Evolutionary conservation across 1,284 basidiomycete genomes (phyloP).

Genomic region (Cryptococcus wingfieldii): DNA sequence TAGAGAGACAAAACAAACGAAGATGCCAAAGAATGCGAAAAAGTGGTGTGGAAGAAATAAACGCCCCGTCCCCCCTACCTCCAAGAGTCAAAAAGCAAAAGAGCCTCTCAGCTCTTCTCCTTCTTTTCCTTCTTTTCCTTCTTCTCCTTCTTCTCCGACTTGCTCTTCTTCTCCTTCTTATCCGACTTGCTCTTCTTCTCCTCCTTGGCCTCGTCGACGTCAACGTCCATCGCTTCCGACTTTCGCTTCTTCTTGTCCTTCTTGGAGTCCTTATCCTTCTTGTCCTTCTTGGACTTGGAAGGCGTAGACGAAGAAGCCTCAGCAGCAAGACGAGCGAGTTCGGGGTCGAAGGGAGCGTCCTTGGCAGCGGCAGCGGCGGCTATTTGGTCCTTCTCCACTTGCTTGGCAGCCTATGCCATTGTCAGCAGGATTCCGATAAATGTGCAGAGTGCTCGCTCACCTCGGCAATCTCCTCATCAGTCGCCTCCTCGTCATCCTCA

Average conservation of each 20-base stretch:
- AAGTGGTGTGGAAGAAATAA: background rate
- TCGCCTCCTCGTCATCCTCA: slow-evolving; percentile 61
- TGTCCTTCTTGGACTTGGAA: slow-evolving; percentile 19
- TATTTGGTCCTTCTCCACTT: slow-evolving; percentile 56
- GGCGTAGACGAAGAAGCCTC: slow-evolving; percentile 17
- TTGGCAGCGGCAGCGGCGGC: slow-evolving; percentile 22
- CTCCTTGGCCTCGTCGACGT: slow-evolving; percentile 29
- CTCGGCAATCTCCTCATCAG: slow-evolving; percentile 48
- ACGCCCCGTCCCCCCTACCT: slow-evolving; percentile 11
- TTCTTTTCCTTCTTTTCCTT: slow-evolving; percentile 31
- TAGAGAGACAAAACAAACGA: slow-evolving; percentile 3
- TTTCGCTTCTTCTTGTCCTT: slow-evolving; percentile 43
- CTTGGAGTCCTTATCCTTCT: slow-evolving; percentile 49
- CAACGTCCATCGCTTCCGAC: slow-evolving; percentile 21
- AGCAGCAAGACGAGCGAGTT: slow-evolving; percentile 40
- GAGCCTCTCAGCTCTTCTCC: slow-evolving; percentile 7
- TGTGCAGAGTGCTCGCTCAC: slow-evolving; percentile 20
- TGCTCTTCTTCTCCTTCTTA: slow-evolving; percentile 29
- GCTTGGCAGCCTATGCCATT: slow-evolving; percentile 35
- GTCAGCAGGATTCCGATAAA: background rate
- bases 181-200: slow-evolving; percentile 39
- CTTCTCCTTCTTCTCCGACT: slow-evolving; percentile 24
- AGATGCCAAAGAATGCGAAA: background rate
- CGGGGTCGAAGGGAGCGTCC: slow-evolving; percentile 33
- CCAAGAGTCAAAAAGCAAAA: background rate